Conservation (phyloP, 106 monocot species). For the Chionographis japonica region DNA sequence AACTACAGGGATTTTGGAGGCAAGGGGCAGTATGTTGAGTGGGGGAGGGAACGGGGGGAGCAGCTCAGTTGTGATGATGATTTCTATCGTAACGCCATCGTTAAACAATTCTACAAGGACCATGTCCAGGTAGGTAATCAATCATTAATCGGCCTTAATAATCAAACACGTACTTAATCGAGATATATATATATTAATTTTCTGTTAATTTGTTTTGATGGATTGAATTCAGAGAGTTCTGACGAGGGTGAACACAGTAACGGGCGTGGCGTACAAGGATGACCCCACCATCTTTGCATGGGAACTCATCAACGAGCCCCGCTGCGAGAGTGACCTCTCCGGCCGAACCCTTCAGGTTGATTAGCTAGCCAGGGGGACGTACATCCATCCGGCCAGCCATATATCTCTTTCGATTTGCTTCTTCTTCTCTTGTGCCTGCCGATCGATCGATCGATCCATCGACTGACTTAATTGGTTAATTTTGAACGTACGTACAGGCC, state of each 20-base stretch:
- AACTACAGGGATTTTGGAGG: constrained; percentile 27
- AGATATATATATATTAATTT: too few relatives aligned
- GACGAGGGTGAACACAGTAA: background rate
- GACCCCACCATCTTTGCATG: constrained; percentile 21
- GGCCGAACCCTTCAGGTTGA: constrained; percentile 5
- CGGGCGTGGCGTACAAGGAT: constrained; percentile 9
- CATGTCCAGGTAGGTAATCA: constrained; percentile 5
- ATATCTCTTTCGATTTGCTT: too few relatives aligned
- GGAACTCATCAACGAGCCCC: constrained; percentile 17
- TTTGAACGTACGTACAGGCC: too few relatives aligned
- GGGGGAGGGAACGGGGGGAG: constrained; percentile 18
- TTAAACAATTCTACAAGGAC: constrained; percentile 14
- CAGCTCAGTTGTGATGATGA: constrained; percentile 15
- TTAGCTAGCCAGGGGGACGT: too few relatives aligned
- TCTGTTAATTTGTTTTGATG: too few relatives aligned
- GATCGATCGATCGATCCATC: too few relatives aligned
- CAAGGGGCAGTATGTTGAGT: constrained; percentile 23
- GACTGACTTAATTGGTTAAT: too few relatives aligned
- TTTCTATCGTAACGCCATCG: constrained; percentile 12
- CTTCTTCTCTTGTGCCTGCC: too few relatives aligned
- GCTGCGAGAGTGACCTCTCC: constrained; percentile 8
- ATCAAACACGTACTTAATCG: too few relatives aligned
- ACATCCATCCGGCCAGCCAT: too few relatives aligned
- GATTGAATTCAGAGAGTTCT: constrained; percentile 10
- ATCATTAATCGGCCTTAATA: too few relatives aligned